Conservation (phyloP, 2,329 filamentous ascomycete genomes). For the Talaromyces sp. region DNA sequence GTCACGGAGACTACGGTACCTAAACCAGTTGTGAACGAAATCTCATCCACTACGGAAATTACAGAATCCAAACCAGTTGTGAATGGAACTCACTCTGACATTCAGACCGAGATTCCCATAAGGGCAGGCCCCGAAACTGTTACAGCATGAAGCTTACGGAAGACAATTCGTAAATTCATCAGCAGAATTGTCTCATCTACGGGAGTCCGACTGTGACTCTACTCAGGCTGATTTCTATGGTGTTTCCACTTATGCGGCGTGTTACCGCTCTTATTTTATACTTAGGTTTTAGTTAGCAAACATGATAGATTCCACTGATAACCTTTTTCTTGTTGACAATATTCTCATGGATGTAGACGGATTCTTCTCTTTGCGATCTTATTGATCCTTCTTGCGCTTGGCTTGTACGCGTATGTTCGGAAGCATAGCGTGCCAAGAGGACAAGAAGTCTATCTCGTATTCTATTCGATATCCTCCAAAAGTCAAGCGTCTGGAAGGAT, state of each 20-base stretch:
- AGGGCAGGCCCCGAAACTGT: background rate
- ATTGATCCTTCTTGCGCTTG: background rate
- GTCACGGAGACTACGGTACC: background rate
- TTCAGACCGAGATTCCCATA: background rate
- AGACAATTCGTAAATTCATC: background rate
- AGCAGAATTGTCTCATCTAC: background rate
- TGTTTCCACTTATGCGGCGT: background rate
- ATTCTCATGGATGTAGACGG: background rate
- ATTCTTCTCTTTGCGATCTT: background rate
- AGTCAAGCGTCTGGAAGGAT: background rate
- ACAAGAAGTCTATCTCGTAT: background rate
- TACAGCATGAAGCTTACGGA: background rate
- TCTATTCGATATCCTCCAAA: background rate
- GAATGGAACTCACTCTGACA: background rate
- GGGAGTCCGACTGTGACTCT: background rate
- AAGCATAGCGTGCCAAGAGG: background rate
- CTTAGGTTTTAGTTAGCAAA: background rate
- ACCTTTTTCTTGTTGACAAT: background rate
- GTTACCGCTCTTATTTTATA: background rate
- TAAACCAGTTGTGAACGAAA: background rate
- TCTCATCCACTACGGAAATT: background rate
- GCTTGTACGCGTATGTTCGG: background rate
- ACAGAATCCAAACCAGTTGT: background rate
- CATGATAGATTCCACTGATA: background rate
- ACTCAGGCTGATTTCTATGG: background rate